Conservation (phyloP, 495 filamentous ascomycete genomes). For the Penicillium herquei region DNA sequence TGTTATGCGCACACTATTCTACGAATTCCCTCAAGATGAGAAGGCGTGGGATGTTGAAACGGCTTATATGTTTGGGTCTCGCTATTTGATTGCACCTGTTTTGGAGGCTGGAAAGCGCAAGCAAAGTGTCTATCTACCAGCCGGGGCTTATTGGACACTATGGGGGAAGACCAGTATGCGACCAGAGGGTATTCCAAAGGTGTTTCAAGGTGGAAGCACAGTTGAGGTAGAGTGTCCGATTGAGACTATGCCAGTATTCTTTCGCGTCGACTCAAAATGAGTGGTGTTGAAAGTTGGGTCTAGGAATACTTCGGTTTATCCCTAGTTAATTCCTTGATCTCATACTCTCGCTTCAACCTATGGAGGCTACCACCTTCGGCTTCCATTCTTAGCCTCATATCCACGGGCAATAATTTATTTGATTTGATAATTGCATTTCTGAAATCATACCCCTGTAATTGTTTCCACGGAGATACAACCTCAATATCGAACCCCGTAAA, state of each 20-base stretch:
- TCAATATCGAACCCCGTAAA: too few species aligned
- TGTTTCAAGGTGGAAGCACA: slow-evolving; percentile 33
- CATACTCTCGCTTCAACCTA: too few species aligned
- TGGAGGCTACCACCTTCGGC: too few species aligned
- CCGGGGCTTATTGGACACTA: slow-evolving; percentile 42
- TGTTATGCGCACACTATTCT: slow-evolving; percentile 56
- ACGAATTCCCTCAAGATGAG: slow-evolving; percentile 52
- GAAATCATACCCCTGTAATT: too few species aligned
- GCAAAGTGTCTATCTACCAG: slow-evolving; percentile 46
- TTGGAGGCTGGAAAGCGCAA: slow-evolving; percentile 40
- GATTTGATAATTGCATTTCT: too few species aligned
- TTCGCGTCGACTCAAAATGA: slow-evolving; percentile 7
- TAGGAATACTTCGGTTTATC: too few species aligned
- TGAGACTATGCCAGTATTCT: slow-evolving; percentile 52
- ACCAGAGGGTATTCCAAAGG: slow-evolving; percentile 2
- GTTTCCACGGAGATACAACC: too few species aligned
- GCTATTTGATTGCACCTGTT: slow-evolving; percentile 54
- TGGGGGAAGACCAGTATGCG: slow-evolving; percentile 24
- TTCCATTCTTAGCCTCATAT: too few species aligned
- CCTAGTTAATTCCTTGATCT: too few species aligned
- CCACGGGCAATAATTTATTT: too few species aligned
- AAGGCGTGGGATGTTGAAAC: slow-evolving; percentile 49
- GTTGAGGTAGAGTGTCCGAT: slow-evolving; percentile 47
- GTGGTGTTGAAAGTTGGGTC: too few species aligned
- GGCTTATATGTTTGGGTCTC: slow-evolving; percentile 54